Evolutionary conservation across 1,284 basidiomycete species (phyloP).

Genomic region (Puccinia triticina): DNA sequence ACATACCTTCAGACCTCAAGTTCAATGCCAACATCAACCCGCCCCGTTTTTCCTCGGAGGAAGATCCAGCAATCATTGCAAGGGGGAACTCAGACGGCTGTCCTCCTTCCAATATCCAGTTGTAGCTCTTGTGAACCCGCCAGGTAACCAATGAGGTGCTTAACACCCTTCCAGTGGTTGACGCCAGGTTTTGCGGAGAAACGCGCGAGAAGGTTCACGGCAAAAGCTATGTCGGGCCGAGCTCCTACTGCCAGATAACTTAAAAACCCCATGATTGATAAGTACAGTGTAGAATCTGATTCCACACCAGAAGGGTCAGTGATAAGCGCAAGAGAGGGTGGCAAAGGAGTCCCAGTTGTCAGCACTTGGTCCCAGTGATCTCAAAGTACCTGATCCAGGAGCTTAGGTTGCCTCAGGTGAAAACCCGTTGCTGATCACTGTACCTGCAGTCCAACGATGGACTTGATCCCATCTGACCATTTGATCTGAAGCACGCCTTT

Average conservation of each 20-base stretch:
- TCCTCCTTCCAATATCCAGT: background rate
- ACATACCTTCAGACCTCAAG: no score
- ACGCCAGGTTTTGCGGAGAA: background rate
- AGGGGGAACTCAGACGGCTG: no score
- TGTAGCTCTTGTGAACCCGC: background rate
- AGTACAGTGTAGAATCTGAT: background rate
- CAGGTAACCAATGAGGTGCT: background rate
- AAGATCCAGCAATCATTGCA: no score
- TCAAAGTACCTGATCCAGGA: background rate
- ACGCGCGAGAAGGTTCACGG: slow-evolving; percentile 12
- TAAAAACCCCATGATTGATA: background rate
- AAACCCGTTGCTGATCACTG: background rate
- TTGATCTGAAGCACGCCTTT: background rate
- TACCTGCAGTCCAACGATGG: no score
- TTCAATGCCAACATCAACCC: no score
- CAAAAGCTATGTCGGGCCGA: background rate
- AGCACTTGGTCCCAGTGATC: background rate
- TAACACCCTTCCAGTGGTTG: slow-evolving; percentile 1
- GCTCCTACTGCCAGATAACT: slow-evolving; percentile 13
- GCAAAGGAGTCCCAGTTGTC: background rate
- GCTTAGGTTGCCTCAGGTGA: background rate
- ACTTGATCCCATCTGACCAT: background rate
- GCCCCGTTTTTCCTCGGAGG: no score
- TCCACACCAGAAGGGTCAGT: background rate
- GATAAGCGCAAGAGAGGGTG: background rate